These are phyloP conservation scores for Fusarium floridanum DNA, from an alignment of 2,329 filamentous ascomycete genomes.

Conservation along the genomic window DNA sequence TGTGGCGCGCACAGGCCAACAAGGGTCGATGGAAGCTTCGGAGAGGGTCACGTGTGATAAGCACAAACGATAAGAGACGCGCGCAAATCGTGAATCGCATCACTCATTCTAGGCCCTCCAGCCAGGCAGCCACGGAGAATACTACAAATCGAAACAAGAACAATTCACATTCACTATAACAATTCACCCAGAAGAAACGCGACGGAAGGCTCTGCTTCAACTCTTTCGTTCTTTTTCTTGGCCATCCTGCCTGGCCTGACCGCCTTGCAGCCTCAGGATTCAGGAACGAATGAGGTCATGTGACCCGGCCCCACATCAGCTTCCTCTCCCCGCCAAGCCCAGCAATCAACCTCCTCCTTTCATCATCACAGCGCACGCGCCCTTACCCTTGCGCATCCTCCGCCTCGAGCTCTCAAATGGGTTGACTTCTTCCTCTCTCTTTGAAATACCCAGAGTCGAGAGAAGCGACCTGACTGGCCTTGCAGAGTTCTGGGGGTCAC, in stretches of 20 bases:
- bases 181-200: background rate
- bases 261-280: background rate
- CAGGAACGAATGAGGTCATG: background rate
- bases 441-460: constrained; percentile 1
- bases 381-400: background rate
- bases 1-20: background rate
- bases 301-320: background rate
- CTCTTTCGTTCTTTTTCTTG: background rate
- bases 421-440: background rate
- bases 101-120: background rate
- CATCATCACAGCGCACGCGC: background rate
- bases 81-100: background rate
- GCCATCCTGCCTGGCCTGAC: background rate
- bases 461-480: constrained; percentile 2
- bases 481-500: constrained; percentile 8
- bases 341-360: background rate
- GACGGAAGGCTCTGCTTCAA: background rate
- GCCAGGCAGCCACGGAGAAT: background rate
- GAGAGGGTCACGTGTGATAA: background rate
- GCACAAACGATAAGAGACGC: background rate
- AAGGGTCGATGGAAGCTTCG: background rate
- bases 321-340: background rate
- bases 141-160: background rate
- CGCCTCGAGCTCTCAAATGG: background rate
- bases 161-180: background rate